A percentile compares a stretch with the other conserved stretches of the same genome.
Evolutionary conservation across 495 filamentous ascomycete species (phyloP).

Genomic region (Talaromyces wortmannii): DNA sequence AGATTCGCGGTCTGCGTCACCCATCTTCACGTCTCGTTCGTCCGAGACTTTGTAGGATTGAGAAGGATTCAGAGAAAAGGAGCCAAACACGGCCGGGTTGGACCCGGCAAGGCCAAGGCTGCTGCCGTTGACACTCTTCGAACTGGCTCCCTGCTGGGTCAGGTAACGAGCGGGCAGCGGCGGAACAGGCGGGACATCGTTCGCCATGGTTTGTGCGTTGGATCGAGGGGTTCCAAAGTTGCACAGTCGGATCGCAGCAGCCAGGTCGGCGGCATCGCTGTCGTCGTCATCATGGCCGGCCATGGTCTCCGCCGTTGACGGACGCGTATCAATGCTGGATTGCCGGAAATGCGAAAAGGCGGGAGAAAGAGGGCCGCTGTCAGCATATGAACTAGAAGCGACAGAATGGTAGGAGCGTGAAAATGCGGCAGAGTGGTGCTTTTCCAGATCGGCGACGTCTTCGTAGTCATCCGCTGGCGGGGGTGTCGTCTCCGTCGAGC

Average conservation of each 20-base stretch:
- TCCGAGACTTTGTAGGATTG: conserved; percentile 44
- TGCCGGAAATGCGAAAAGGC: conserved; percentile 39
- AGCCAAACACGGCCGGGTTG: conserved; percentile 29
- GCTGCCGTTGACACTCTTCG: conserved; percentile 17
- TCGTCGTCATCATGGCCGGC: conserved; percentile 70
- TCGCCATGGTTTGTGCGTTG: conserved; percentile 59
- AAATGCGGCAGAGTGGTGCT: conserved; percentile 56
- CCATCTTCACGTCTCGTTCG: conserved; percentile 33
- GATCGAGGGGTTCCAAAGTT: conserved; percentile 79
- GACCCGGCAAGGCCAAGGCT: conserved; percentile 36
- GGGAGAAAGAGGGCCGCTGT: conserved; percentile 39
- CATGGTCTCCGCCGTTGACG: conserved; percentile 51
- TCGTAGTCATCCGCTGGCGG: conserved; percentile 43
- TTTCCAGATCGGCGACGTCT: conserved; percentile 28
- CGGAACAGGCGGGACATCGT: conserved; percentile 81
- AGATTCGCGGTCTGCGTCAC: conserved; percentile 28
- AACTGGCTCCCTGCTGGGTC: conserved; percentile 11
- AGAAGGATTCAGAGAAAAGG: conserved; percentile 36
- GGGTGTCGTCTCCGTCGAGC: conserved; percentile 51
- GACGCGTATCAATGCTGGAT: conserved; percentile 57
- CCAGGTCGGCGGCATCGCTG: conserved; percentile 54
- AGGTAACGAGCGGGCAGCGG: conserved; percentile 59
- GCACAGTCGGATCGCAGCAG: conserved; percentile 88
- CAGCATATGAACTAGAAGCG: conserved; percentile 46
- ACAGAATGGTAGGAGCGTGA: conserved; percentile 83